phyloP scores from a whole-genome alignment of 768 basidiomycete genomes.

The Suillus bovinus region DNA sequence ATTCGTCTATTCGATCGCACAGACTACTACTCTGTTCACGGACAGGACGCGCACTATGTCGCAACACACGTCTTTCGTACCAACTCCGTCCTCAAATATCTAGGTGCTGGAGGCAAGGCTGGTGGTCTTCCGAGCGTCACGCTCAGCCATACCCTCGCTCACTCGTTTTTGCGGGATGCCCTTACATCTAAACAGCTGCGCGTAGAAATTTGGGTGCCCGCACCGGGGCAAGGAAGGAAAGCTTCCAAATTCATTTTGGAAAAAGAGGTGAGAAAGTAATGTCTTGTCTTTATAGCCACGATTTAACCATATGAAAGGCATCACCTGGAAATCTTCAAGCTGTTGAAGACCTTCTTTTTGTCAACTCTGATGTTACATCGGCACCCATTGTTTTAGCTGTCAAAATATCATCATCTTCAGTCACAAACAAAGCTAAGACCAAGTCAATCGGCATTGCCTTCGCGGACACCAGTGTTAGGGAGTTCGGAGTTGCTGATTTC shows the following conservation, averaged over 20 bases:
- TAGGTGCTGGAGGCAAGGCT: constrained; percentile 63
- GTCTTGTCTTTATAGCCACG: constrained; percentile 2
- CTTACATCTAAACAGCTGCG: constrained; percentile 87
- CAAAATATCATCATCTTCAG: constrained; percentile 62
- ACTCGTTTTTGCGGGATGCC: constrained; percentile 83
- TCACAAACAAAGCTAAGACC: constrained; percentile 55
- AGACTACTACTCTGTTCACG: constrained; percentile 88
- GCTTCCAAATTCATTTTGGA: constrained; percentile 72
- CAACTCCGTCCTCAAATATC: constrained; percentile 89
- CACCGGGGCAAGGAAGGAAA: constrained; percentile 74
- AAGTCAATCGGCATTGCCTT: constrained; percentile 87
- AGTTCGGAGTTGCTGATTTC: constrained; percentile 89
- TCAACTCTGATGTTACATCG: constrained; percentile 72
- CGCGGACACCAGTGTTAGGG: constrained; percentile 83
- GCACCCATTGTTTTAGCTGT: constrained; percentile 91
- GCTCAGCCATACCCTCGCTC: constrained; percentile 74
- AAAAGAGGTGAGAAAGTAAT: constrained; percentile 61
- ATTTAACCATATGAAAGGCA: constrained; percentile 47
- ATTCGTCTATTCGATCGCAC: constrained; percentile 86
- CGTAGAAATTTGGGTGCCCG: constrained; percentile 87
- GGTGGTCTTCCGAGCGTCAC: constrained; percentile 75
- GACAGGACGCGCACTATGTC: constrained; percentile 81
- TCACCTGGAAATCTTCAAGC: constrained; percentile 73
- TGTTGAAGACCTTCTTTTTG: constrained; percentile 85
- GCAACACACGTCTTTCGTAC: constrained; percentile 85